Evolutionary conservation across 495 filamentous ascomycete species (phyloP).

Genomic region (Neurospora tetrasperma): DNA sequence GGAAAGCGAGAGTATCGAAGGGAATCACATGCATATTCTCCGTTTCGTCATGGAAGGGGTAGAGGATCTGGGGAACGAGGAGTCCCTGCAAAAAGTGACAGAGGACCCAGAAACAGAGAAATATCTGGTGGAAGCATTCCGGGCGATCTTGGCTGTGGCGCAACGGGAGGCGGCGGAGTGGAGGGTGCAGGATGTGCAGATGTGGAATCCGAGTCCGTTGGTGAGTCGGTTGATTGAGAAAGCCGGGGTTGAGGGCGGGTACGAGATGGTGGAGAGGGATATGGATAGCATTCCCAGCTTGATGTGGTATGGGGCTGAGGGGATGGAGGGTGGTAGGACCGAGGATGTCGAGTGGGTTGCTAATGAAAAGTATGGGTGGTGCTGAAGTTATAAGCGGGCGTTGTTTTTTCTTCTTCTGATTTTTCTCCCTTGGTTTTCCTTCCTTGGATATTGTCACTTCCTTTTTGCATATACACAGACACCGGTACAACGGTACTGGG

Average conservation of each 20-base stretch:
- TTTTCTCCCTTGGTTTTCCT: not conserved
- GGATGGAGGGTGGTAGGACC: constrained; percentile 51
- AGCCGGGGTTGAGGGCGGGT: constrained; percentile 24
- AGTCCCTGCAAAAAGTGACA: not conserved
- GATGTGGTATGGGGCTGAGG: constrained; percentile 42
- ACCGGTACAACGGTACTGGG: not conserved
- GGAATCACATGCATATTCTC: constrained; percentile 69
- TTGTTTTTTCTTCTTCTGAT: not conserved
- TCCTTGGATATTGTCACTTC: not conserved
- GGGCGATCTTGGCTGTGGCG: constrained; percentile 34
- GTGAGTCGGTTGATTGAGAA: constrained; percentile 28
- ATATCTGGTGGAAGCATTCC: constrained; percentile 48
- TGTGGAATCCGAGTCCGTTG: constrained; percentile 41
- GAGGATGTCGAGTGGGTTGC: constrained; percentile 68
- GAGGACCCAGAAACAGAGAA: constrained; percentile 4
- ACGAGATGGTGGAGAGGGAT: constrained; percentile 35
- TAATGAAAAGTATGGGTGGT: constrained; percentile 95
- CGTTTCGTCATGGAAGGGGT: constrained; percentile 53
- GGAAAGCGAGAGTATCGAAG: constrained; percentile 27
- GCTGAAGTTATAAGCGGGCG: constrained; percentile 35
- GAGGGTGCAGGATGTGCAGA: constrained; percentile 33
- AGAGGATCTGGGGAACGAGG: not conserved
- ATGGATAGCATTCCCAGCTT: constrained; percentile 42
- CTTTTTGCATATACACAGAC: not conserved
- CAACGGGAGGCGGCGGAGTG: constrained; percentile 32